Percentiles rank a stretch among this genome's conserved stretches.
phyloP scores from a whole-genome alignment of 371 early-diverging fungal species.

The Syncephalastrum monosporum region DNA sequence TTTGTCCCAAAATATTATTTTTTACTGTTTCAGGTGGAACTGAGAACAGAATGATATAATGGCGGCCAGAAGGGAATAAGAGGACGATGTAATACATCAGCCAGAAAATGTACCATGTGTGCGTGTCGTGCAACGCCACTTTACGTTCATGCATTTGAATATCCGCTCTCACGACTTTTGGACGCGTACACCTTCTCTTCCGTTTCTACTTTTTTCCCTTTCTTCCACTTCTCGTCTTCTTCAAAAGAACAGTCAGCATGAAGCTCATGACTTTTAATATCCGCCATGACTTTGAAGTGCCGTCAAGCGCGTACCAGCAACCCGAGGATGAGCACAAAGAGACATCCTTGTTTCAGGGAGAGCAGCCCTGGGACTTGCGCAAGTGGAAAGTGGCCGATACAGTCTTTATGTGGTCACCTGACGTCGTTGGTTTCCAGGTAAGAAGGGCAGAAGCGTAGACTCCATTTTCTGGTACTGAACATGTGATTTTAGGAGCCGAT shows the following conservation, averaged over 20 bases:
- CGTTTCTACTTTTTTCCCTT: conserved; percentile 10
- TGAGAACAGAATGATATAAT: no score
- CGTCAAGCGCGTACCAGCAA: no score
- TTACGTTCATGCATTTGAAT: no score
- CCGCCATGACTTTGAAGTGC: conserved; percentile 26
- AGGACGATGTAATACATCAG: no score
- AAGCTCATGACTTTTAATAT: conserved; percentile 49
- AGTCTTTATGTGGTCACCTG: conserved; percentile 41
- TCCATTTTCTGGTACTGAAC: not conserved
- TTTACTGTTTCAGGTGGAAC: no score
- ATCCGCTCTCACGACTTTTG: no score
- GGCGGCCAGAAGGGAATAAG: no score
- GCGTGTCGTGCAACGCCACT: no score
- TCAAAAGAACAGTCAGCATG: conserved; percentile 4
- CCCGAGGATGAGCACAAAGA: no score
- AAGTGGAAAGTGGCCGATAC: conserved; percentile 50
- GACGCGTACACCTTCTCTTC: conserved; percentile 5
- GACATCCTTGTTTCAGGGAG: conserved; percentile 18
- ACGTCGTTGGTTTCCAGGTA: conserved; percentile 49
- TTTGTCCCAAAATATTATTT: no score
- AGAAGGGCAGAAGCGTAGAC: not conserved
- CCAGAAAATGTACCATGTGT: no score
- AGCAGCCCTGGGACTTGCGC: conserved; percentile 49
- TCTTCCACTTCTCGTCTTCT: conserved; percentile 3
- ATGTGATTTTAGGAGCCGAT: conserved; percentile 37